Base-by-base conservation (phyloP, 2,329 filamentous ascomycete species). In the Cordyceps militaris region DNA sequence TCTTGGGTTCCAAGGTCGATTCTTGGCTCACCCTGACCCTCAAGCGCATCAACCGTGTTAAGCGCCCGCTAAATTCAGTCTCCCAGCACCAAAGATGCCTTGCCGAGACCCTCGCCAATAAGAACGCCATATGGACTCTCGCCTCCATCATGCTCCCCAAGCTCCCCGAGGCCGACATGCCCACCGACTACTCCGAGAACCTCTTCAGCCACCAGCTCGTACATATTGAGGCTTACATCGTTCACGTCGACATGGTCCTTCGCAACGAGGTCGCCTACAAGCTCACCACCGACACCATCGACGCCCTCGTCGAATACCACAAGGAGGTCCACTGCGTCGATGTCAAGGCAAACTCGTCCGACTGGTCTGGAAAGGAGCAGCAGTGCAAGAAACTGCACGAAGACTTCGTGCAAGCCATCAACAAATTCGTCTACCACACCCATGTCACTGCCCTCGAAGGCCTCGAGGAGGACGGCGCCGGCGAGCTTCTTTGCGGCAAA, bases 231-330 rank as follows among this genome's bases (percentile, higher is more conserved):
- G 94, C 94, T 54, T 99, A 99, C 73, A 93, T 97, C 66, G 94
- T 99, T 61, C 93, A 97, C 74, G 91, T 99, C 74, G 94, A 99
- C 78, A 96, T 97, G 91, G 93, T 99, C 60, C 85, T 95, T 67
- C 88, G 92, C 74, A 94, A 96, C 72, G 94, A 97, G 78, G 91
- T 99, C 68, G 94, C 92, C 65, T 97, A 92, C 83, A 99, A 99
- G 82, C 83, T 99, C 68, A 97, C 92, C 24, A 84, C 87, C 59
- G 94, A 97, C 71, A 91, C 92, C 61, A 99, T 99, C 75, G 91
- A 96, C 68, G 77, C 89, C 54, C 83, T 99, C 63, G 87, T 96
- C 71, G 90, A 96, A 71, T 96, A 96, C 74, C 94, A 99, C 82
- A 92, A 94, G 79, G 90, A 97, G 63, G 83, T 97, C 66, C 92